These are phyloP conservation scores for Climacium dendroides DNA, from an alignment of 225 moss, liverwort and hornwort species.

Conservation along the genomic window DNA sequence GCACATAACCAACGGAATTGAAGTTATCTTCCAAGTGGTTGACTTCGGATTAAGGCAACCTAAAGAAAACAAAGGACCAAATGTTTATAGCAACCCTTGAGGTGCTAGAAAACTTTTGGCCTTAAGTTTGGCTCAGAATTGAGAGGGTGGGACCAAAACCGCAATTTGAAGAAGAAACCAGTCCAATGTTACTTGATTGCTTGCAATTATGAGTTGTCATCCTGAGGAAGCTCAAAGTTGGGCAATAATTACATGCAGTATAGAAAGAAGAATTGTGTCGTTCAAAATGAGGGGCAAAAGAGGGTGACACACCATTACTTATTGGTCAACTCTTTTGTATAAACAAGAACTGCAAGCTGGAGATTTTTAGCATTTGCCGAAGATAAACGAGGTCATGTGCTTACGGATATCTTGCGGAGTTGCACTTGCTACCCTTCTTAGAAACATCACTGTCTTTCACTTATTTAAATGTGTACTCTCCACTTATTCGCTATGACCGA, in stretches of 20 bases:
- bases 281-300: background rate
- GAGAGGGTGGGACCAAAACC: background rate
- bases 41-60: background rate
- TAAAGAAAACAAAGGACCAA: background rate
- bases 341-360: background rate
- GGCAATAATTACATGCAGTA: background rate
- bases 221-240: background rate
- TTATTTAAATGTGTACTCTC: background rate
- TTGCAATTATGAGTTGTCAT: background rate
- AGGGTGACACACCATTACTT: background rate
- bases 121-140: background rate
- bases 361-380: background rate
- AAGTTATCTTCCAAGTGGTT: background rate
- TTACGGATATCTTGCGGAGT: background rate
- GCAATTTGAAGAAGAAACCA: background rate
- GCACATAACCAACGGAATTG: background rate
- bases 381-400: background rate
- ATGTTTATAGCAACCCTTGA: background rate
- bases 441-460: background rate
- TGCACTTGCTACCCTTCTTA: background rate
- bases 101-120: background rate
- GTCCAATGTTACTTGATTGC: background rate
- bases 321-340: background rate
- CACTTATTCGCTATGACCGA: background rate
- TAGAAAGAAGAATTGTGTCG: background rate